Evolutionary conservation across 129 eudicot genomes (phyloP), one percentile per base, ranked within the genome.

Genomic region (Dittrichia graveolens): DNA sequence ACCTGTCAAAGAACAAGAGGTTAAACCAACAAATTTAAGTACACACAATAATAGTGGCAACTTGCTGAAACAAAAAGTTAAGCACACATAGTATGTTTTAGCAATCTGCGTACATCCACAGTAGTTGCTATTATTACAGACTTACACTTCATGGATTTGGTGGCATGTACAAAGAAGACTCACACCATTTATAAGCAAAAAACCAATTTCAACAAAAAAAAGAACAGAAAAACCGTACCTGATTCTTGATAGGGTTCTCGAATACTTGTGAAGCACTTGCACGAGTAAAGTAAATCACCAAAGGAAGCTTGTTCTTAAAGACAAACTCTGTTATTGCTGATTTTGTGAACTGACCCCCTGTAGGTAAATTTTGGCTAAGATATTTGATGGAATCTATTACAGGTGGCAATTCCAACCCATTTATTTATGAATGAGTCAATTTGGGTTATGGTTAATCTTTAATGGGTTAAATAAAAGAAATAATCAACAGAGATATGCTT

Each of bases 171-270:
- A n/a, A 34, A 59, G 62, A 52, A 52, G 61, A 48, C 49, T 38
- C 47, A 5, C 61, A 52, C 50, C 47, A 24, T 44, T 14, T 43
- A 58, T 47, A 73, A 35, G 60, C 48, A 47, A 73, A 61, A 39
- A 13, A 42, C 15, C 3, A n/a, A 61, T 48, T 42, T 31, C 18
- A 70, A 65, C 79, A 61, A 40, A 70, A 64, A 14, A 55, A 31
- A 41, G 35, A 12, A 15, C 9, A 60, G 8, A 41, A 6, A 12
- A 41, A 58, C 11, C 54, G 3, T 52, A 88, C 97, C 95, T 91
- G 97, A 53, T 84, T 88, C 81, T 86, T 83, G 24, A 91, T 87
- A 65, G 95, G 92, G 79, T 79, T 82, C 77, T 84, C 92, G 40
- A 91, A 91, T 54, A 91, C 84, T 45, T 75, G 65, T 12, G 88